Percentiles rank a stretch among this genome's conserved stretches.
Conservation (phyloP, 2,329 filamentous ascomycete genomes). For the Exophiala viscosa region DNA sequence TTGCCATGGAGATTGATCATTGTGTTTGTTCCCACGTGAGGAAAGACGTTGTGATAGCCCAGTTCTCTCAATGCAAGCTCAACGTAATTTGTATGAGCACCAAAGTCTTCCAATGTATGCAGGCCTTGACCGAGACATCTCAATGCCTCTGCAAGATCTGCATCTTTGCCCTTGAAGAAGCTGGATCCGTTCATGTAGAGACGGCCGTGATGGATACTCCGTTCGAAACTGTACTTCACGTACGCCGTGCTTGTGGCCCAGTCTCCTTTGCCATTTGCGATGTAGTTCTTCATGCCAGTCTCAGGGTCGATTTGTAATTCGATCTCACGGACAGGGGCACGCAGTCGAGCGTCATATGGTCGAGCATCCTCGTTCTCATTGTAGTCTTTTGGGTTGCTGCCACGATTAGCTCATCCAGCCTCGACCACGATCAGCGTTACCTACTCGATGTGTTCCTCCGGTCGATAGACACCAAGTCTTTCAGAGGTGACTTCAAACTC, state of each 20-base stretch:
- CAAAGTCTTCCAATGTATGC: slow-evolving; percentile 74
- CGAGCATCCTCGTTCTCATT: slow-evolving; percentile 83
- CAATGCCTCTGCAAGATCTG: slow-evolving; percentile 75
- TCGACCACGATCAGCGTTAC: slow-evolving; percentile 15
- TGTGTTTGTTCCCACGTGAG: slow-evolving; percentile 66
- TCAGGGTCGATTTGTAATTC: slow-evolving; percentile 70
- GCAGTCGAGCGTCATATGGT: slow-evolving; percentile 73
- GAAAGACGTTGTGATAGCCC: slow-evolving; percentile 65
- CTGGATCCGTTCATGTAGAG: slow-evolving; percentile 65
- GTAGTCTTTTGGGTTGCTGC: slow-evolving; percentile 72
- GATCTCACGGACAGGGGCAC: slow-evolving; percentile 68
- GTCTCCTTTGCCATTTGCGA: slow-evolving; percentile 78
- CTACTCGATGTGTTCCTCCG: slow-evolving; percentile 58
- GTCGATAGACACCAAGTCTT: slow-evolving; percentile 73
- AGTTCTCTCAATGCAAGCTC: slow-evolving; percentile 73
- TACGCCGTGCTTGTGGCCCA: slow-evolving; percentile 92
- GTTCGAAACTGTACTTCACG: slow-evolving; percentile 68
- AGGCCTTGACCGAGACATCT: slow-evolving; percentile 71
- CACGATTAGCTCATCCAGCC: slow-evolving; percentile 46
- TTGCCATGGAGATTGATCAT: slow-evolving; percentile 64
- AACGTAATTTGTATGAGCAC: slow-evolving; percentile 79
- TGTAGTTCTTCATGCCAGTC: slow-evolving; percentile 99
- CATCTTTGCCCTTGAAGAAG: slow-evolving; percentile 61
- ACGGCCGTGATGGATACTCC: slow-evolving; percentile 73
- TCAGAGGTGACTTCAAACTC: slow-evolving; percentile 83